Evolutionary conservation across 257 asterid species (phyloP), one percentile per base, ranked within the genome.

Genomic region (Penstemon davidsonii): DNA sequence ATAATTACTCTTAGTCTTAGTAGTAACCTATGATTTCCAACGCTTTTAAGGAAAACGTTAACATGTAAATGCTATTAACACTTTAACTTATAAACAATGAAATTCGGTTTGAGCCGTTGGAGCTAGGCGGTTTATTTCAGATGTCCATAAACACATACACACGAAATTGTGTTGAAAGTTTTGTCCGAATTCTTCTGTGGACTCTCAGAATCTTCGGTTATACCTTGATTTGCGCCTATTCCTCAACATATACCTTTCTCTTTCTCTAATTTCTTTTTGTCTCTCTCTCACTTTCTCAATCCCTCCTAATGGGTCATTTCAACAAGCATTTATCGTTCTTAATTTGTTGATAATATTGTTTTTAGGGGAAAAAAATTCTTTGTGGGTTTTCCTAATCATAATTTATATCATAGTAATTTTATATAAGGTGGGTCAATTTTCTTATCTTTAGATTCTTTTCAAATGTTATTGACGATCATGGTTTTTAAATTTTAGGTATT

Each of bases 231-330:
- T 46, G 4, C 52, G 42, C 38, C 33, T 25, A 25, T 25, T 25
- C 33, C 33, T 25, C 33, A 25, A 25, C 33, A 25, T 25, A 25
- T 25, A 25, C 33, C 33, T 25, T 60, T 18, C 18, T 12, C 39
- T 37, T 15, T 15, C 47, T 46, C 33, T 43, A 42, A 43, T 12
- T 43, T 44, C 37, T 7, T 25, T 50, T 19, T 42, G 41, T 61
- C 66, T 62, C 47, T 18, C 68, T 62, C 68, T 42, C 52, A 36
- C 38, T 63, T 46, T 63, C 68, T 47, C 68, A 55, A 43, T 45
- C 68, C 68, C 44, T 63, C 47, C 68, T 2, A 46, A 45, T 63
- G 68, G 56, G 45, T 46, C 39, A 8, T 63, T 63, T 63, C 68
- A 62, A 18, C 68, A 44, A 5, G 18, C 8, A 41, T 62, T 45